Base-by-base conservation (phyloP, 208 protist species). In the Naegleria lovaniensis region DNA sequence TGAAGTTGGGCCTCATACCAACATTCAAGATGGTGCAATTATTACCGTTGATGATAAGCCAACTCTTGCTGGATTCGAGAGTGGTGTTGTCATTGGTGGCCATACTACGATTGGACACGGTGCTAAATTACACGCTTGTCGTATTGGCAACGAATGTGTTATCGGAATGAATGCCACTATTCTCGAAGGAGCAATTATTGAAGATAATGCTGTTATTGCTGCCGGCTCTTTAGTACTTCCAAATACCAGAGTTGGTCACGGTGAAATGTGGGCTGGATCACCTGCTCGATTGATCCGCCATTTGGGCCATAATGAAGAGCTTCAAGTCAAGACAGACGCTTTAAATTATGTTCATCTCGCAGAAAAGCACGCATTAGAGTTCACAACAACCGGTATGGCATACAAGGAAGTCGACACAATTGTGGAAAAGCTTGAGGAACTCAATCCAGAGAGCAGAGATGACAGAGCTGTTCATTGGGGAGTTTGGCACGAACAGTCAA, bases 181-280 rank as follows among this genome's bases (percentile, higher is more conserved):
- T 36, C 40, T 94, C 16, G 91, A 94, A 67, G 59, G 79, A 39
- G 40, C 91, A n/a, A 94, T 96, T 16, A 84, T 98, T 33, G 96
- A 97, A 92, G 95, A 96, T 91, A 93, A 94, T 92, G 93, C 95
- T 11, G 96, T 97, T 41, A 93, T 98, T 0, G 96, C 96, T 3
- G 93, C 96, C 0, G 96, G 96, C 15, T 94, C 96, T 2, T 92
- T 94, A 6, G 94, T 98, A 41, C 90, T 92, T 22, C 96, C 97
- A 90, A 96, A 97, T 90, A 90, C 90, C 29, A 94, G 94, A 33
- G 94, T 98, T 38, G 93, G 96, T 85, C 93, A 95, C 4, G 96
- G 96, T 3, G 96, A 98, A 93, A 91, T 98, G 38, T 98, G 96
- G 96, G 96, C 95, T 3, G 96, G 96, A 55, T 95, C 95, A 76